Percentiles rank a stretch among this genome's conserved stretches.
Evolutionary conservation across 1,139 yeast species (phyloP).

Genomic region (Magnusiomyces suaveolens): DNA sequence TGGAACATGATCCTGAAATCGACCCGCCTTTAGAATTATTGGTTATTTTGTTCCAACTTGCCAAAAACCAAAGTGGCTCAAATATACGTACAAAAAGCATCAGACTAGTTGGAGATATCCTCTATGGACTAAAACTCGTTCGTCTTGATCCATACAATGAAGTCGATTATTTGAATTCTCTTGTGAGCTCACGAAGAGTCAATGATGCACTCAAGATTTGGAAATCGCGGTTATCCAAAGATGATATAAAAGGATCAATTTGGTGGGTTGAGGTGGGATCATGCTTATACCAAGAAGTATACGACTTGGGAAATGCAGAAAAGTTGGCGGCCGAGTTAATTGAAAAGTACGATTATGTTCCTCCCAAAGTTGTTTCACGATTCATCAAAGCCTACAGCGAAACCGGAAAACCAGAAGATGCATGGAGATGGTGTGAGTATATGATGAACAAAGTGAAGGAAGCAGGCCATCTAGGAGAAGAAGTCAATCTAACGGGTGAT

Average conservation of each 20-base stretch:
- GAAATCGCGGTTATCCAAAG: slow-evolving; percentile 24
- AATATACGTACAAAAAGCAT: slow-evolving; percentile 18
- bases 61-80: slow-evolving; percentile 8
- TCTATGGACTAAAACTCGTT: slow-evolving; percentile 26
- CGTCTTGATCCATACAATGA: slow-evolving; percentile 33
- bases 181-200: slow-evolving; percentile 16
- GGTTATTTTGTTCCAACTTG: slow-evolving; percentile 13
- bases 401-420: slow-evolving; percentile 15
- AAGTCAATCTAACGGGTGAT: slow-evolving; percentile 11
- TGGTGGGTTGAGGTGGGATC: slow-evolving; percentile 32
- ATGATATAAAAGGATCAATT: slow-evolving; percentile 23
- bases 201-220: slow-evolving; percentile 26
- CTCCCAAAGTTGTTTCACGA: slow-evolving; percentile 22
- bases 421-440: slow-evolving; percentile 20
- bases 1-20: slow-evolving; percentile 3
- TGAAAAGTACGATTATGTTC: slow-evolving; percentile 17
- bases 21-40: slow-evolving; percentile 13
- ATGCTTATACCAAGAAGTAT: slow-evolving; percentile 25
- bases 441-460: slow-evolving; percentile 15
- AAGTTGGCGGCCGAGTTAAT: slow-evolving; percentile 18
- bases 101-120: slow-evolving; percentile 24
- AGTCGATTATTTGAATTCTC: slow-evolving; percentile 29
- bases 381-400: slow-evolving; percentile 20
- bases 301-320: slow-evolving; percentile 21
- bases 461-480: slow-evolving; percentile 13